phyloP scores from a whole-genome alignment of 306 rosid genomes.

The Parietaria judaica region DNA sequence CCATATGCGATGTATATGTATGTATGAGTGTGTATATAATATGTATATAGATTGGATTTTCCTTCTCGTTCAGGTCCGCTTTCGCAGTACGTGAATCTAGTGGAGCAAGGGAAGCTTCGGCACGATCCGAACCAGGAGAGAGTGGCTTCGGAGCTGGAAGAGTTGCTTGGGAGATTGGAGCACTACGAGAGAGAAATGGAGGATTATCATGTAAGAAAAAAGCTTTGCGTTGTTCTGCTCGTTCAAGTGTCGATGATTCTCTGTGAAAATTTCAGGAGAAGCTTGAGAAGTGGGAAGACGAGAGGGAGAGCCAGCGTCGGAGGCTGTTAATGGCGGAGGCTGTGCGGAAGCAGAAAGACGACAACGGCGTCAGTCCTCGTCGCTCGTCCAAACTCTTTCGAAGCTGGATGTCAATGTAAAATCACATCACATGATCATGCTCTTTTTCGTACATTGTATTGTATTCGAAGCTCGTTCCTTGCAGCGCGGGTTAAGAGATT shows the following conservation, averaged over 20 bases:
- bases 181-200: constrained; percentile 82
- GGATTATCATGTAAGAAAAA: constrained; percentile 60
- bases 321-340: constrained; percentile 72
- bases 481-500: too few species aligned
- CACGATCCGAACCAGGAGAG: constrained; percentile 76
- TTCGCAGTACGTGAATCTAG: constrained; percentile 46
- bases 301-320: constrained; percentile 63
- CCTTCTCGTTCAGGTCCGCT: constrained; percentile 48
- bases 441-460: too few species aligned
- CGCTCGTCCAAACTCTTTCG: constrained; percentile 32
- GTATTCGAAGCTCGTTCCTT: too few species aligned
- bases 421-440: neutral
- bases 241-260: neutral
- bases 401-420: constrained; percentile 56
- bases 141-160: constrained; percentile 67
- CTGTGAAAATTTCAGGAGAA: constrained; percentile 36
- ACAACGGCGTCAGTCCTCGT: constrained; percentile 32
- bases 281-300: constrained; percentile 56
- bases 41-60: neutral
- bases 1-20: neutral
- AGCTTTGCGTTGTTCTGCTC: neutral
- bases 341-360: constrained; percentile 48
- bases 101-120: constrained; percentile 70
- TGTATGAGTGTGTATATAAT: too few species aligned
- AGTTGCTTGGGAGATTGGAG: constrained; percentile 73